Evolutionary conservation across 257 asterid genomes (phyloP).

Genomic region (Rhazya stricta): DNA sequence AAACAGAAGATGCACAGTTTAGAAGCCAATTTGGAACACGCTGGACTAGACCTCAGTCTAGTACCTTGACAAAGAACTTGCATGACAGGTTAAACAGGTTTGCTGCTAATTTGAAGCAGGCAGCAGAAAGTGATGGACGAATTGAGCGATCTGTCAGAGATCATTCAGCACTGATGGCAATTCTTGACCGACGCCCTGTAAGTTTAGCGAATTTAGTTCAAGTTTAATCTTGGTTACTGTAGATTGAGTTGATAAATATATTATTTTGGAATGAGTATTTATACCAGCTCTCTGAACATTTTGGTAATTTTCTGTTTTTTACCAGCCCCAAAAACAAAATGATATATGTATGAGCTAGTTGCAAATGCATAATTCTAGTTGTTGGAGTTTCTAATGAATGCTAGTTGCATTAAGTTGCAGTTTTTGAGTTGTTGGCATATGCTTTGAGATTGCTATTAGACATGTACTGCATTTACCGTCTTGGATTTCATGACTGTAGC

Average conservation of each 20-base stretch:
- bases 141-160: constrained; percentile 96
- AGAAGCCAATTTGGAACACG: constrained; percentile 89
- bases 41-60: constrained; percentile 97
- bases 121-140: constrained; percentile 90
- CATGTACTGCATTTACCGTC: background rate
- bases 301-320: background rate
- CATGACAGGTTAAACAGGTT: constrained; percentile 84
- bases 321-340: background rate
- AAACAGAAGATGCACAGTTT: constrained; percentile 81
- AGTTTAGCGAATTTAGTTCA: constrained; percentile 29
- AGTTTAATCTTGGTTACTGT: background rate
- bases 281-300: background rate
- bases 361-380: background rate
- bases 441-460: background rate
- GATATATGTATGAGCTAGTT: background rate
- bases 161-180: constrained; percentile 73
- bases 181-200: constrained; percentile 86
- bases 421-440: background rate
- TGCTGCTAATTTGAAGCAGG: constrained; percentile 92
- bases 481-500: background rate
- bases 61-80: constrained; percentile 82
- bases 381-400: background rate
- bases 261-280: background rate
- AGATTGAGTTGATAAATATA: background rate
- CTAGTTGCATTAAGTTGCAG: background rate